phyloP scores from a whole-genome alignment of 2,329 filamentous ascomycete genomes.

The Dactylellina drechsleri region DNA sequence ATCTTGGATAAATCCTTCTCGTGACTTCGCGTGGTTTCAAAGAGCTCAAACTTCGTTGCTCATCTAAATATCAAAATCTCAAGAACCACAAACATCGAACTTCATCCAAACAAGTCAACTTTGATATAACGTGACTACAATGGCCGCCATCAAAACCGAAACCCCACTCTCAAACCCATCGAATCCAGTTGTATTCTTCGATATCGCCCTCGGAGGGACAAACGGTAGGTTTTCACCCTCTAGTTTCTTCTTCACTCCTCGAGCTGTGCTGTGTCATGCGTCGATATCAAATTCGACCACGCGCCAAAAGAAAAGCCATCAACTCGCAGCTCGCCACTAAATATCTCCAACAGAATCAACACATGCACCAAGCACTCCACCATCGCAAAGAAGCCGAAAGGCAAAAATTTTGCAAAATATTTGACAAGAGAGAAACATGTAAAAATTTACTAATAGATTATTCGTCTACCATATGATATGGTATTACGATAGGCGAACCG shows the following conservation, averaged over 20 bases:
- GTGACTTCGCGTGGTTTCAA: constrained; percentile 12
- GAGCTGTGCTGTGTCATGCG: too few species aligned
- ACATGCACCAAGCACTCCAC: background rate
- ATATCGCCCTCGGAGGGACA: constrained; percentile 80
- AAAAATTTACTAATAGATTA: too few species aligned
- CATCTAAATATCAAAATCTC: background rate
- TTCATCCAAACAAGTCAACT: background rate
- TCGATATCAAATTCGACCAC: background rate
- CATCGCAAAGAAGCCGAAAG: too few species aligned
- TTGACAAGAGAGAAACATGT: too few species aligned
- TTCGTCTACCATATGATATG: background rate
- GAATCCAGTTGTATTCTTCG: constrained; percentile 72
- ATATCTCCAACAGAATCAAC: constrained; percentile 52
- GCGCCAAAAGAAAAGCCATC: constrained; percentile 1
- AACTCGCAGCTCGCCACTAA: background rate
- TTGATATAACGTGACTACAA: background rate
- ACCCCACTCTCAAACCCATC: constrained; percentile 40
- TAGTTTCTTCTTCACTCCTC: too few species aligned
- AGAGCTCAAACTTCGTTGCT: background rate
- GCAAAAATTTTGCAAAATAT: too few species aligned
- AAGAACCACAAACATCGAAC: background rate
- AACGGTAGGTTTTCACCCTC: constrained; percentile 55
- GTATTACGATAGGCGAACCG: constrained; percentile 73
- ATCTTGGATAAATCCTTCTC: background rate
- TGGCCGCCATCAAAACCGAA: constrained; percentile 48